Percentiles rank a stretch among this genome's conserved stretches.
Conservation (phyloP, 129 eudicot species). For the Saposhnikovia divaricata region DNA sequence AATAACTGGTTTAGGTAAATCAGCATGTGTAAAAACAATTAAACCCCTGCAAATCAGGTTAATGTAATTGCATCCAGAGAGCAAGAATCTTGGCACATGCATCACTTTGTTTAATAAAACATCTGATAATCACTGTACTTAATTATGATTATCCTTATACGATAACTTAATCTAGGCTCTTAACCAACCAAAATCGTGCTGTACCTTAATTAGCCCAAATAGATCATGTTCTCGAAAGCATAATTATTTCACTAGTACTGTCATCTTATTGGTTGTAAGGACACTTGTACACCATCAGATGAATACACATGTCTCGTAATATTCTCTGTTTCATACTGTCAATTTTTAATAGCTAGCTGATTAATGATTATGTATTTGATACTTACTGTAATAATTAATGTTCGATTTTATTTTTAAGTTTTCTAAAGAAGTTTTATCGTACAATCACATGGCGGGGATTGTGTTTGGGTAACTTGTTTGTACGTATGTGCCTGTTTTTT, state of each 20-base stretch:
- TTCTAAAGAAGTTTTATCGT: not conserved
- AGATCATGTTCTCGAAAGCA: not conserved
- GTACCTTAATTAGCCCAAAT: not conserved
- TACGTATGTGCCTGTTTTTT: too few relatives aligned
- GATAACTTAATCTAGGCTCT: not conserved
- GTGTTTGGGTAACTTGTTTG: not conserved
- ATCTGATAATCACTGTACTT: not conserved
- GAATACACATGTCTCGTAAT: not conserved
- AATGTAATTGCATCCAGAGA: not conserved
- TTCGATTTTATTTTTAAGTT: not conserved
- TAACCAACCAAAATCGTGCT: not conserved
- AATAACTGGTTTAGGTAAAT: not conserved
- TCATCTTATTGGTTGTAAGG: not conserved
- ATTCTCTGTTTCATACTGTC: not conserved
- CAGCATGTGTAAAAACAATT: not conserved
- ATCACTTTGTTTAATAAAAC: not conserved
- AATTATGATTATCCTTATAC: not conserved
- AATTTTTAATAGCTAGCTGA: not conserved
- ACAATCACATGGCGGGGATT: conserved; percentile 2
- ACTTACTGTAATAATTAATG: too few relatives aligned
- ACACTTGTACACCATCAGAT: not conserved
- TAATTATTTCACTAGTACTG: not conserved
- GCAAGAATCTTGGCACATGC: conserved; percentile 5
- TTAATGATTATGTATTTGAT: not conserved
- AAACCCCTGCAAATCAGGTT: not conserved